Evolutionary conservation across 768 basidiomycete species (phyloP), one percentile per base, ranked within the genome.

Genomic region (Amanita muscaria): DNA sequence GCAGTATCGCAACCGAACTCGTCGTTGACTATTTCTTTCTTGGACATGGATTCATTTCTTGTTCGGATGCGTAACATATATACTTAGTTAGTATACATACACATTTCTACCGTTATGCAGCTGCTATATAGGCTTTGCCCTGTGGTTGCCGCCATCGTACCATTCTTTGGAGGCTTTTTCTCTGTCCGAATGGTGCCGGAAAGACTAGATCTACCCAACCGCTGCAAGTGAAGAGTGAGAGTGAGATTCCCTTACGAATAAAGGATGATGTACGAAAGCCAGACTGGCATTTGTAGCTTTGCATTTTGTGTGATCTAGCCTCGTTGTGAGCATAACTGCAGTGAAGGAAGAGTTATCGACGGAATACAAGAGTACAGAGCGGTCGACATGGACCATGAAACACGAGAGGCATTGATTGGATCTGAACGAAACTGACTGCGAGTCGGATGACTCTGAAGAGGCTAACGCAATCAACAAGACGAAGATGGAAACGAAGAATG

Each of bases 201-300:
- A 93, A 82, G 35, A 79, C 79, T 62, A 93, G 86, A 52, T 92
- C 87, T 7, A 88, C 88, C 76, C 87, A 93, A 56, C 88, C 87
- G 8, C 92, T 88, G 52, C 21, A 16, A 31, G 18, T n/a, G n/a
- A n/a, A n/a, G n/a, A n/a, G n/a, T n/a, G n/a, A n/a, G n/a, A n/a
- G n/a, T n/a, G n/a, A n/a, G n/a, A n/a, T n/a, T n/a, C n/a, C 62
- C 69, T 38, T 38, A 90, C 87, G 86, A 84, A 56, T 82, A 81
- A 39, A 91, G 76, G 44, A 94, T 70, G 42, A 83, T 86, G 53
- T 90, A 87, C 0, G 84, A 88, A 40, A 97, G 73, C 93, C 93
- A 97, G 52, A 92, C 76, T 2, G 93, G 91, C 8, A 97, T 67
- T 52, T 87, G 83, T 2, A 85, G 65, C 59, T 90, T 94, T 56